Evolutionary conservation across 352 stramenopile species (phyloP), one percentile per base, ranked within the genome.

Genomic region (Globisporangium canariense): DNA sequence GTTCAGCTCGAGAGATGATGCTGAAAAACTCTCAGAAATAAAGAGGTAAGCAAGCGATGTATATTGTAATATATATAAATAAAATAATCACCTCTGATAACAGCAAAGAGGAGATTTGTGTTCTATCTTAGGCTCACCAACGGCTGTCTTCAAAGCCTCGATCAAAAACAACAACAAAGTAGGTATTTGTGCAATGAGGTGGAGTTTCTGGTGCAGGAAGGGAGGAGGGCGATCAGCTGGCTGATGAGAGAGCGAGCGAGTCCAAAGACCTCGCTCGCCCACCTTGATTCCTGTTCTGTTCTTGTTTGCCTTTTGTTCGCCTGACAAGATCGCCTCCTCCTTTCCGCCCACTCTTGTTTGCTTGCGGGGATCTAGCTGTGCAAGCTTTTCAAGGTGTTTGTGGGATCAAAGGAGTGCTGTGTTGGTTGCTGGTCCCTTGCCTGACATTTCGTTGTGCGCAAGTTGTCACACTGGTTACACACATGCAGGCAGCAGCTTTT

Each of bases 261-360:
- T 28, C 25, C 7, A 36, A 9, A 20, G 28, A 58, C 46, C 54
- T 22, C 3, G 54, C 28, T 4, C 3, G 54, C 28, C 1, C 28
- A 9, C 51, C 51, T 57, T 57, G 51, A 57, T 57, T 57, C 30
- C 4, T 22, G 41, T 57, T 30, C 4, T 58, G 32, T 28, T 51
- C 38, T 52, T 45, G 38, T 25, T 60, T 40, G 36, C 36, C 9
- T 40, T 40, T 40, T 41, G 36, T 10, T 41, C 30, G 32, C 10
- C 40, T 53, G 34, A 54, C 56, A 43, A 62, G 56, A 62, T 62
- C 56, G 56, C 41, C 56, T 62, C 56, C 56, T 62, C 56, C 55
- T 60, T 25, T 8, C 22, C 51, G 9, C 20, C 56, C 40, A 38
- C 38, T 34, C 6, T 60, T 9, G 41, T 47, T 28, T 28, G 25